phyloP scores from a whole-genome alignment of 2,329 filamentous ascomycete genomes.

The Sporothrix mexicana region DNA sequence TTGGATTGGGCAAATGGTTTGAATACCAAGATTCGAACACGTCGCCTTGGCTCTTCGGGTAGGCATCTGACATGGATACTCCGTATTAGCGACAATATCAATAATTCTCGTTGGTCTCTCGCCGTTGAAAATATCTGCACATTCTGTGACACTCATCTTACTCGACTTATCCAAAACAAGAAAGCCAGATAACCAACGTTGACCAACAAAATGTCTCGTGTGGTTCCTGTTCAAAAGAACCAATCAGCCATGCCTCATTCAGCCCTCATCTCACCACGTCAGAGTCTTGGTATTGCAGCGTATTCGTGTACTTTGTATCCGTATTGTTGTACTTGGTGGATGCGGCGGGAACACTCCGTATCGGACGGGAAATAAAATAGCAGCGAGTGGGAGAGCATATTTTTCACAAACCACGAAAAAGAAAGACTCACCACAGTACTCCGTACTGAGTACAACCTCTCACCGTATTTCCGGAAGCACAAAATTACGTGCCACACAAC shows the following conservation, averaged over 20 bases:
- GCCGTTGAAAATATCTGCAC: background rate
- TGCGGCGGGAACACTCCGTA: background rate
- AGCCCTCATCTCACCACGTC: constrained; percentile 4
- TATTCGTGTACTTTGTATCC: background rate
- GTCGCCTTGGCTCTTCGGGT: background rate
- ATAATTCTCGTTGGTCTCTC: background rate
- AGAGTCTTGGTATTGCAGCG: background rate
- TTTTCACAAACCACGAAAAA: background rate
- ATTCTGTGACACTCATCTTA: background rate
- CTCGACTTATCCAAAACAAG: background rate
- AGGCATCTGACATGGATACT: background rate
- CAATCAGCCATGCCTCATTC: constrained; percentile 4
- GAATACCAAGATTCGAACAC: background rate
- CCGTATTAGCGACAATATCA: background rate
- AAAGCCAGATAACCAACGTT: background rate
- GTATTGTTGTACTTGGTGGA: background rate
- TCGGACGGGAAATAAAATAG: background rate
- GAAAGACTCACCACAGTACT: background rate
- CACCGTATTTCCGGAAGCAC: background rate
- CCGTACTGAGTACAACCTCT: background rate
- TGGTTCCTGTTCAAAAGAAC: background rate
- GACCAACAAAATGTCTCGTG: background rate
- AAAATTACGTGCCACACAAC: background rate
- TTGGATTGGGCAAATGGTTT: too few species aligned
- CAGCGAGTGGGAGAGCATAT: background rate